Evolutionary conservation across 345 rosid genomes (phyloP), one percentile per base, ranked within the genome.

Genomic region (Gossypium ekmanianum): DNA sequence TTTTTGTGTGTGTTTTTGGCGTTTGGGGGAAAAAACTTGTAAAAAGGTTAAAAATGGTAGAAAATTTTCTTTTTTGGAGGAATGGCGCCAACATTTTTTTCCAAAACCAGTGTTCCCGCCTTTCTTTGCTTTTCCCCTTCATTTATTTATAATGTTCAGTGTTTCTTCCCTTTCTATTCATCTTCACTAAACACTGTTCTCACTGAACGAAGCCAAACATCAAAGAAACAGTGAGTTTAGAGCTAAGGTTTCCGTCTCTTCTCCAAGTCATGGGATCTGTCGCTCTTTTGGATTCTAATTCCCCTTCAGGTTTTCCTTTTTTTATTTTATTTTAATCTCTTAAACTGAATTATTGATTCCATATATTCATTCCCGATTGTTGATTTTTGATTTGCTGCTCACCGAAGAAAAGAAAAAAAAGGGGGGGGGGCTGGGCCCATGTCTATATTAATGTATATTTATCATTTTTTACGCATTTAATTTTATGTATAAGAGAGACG

Each of bases 211-310:
- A 26, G 17, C 41, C 43, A 61, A 61, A 59, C 17, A 26, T 59
- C 39, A 61, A 14, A 16, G 51, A 45, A 67, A 67, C 34, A 12
- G 16, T 10, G 29, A 66, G 71, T 64, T 64, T 2, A 43, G 71
- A 45, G 39, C 12, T 16, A 10, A 69, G 16, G 4, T 27, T 17
- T 39, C 17, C 61, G 2, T 24, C 8, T 14, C n/a, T 20, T 24
- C 20, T 14, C 72, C 41, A 48, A 16, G 24, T 48, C 10, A 68
- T 70, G 73, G 73, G 73, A 51, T 70, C 73, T 54, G 61, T 29
- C 9, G 61, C 73, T 52, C 26, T 29, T 52, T 29, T 70, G 73
- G 61, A 51, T 70, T 70, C 73, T 51, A 18, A 70, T 43, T 65
- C 69, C 41, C 51, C 73, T 52, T 10, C 61, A 70, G 73, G 73